Evolutionary conservation across 106 monocot species (phyloP), one percentile per base, ranked within the genome.

Genomic region (Phalaenopsis equestris): DNA sequence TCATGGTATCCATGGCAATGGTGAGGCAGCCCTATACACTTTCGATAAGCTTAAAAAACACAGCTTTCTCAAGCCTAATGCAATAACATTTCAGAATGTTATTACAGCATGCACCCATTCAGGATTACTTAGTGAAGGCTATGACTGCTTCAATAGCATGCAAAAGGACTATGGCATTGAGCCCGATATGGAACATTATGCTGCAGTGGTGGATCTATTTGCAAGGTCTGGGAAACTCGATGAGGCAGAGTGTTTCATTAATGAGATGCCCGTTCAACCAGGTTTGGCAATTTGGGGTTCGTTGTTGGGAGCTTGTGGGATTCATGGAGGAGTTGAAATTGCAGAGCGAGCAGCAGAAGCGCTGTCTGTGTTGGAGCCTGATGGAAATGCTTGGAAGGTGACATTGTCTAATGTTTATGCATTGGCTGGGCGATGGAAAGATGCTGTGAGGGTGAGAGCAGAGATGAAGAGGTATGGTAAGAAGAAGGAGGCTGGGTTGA

Each of bases 401-500:
- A 37, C 80, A 41, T 78, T 88, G 55, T 86, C 90, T 10, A 89
- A 89, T 79, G 67, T 83, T 10, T 89, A 83, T 79, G 88, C 83
- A 48, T 15, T 8, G 30, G 61, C 49, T 41, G 83, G 83, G 11
- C 81, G 79, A 73, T 89, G 88, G 88, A 75, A 76, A 23, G 81
- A 86, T 76, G 78, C 68, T 18, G 81, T 70, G 17, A 79, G 47
- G 78, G 21, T 89, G 19, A 86, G 86, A 39, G 67, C 61, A 72
- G 57, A 79, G 19, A 83, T 89, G 88, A 83, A 80, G 67, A 81
- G 72, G 30, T 24, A 79, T 36, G 79, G 75, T 8, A 67, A 10
- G 61, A 84, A 74, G 72, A 88, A 91, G 56, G 82, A 88, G 72
- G 82, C 84, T 9, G 91, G 82, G 21, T 88, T 82, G 86, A 88